Evolutionary conservation across 1,284 basidiomycete species (phyloP).

Genomic region (Cryptococcus deneoformans): DNA sequence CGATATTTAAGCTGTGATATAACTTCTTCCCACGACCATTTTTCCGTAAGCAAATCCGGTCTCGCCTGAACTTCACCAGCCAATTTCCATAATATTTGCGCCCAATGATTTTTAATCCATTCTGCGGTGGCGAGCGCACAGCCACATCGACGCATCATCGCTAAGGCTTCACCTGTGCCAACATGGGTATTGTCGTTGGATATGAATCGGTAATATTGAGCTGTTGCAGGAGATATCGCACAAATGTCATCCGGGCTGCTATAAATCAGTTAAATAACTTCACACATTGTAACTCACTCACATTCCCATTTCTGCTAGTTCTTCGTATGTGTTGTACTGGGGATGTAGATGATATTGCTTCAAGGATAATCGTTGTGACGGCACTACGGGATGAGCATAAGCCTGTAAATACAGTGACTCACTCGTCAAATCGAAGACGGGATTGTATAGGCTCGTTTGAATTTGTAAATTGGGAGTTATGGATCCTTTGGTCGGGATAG

Average conservation of each 20-base stretch:
- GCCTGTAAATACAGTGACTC: slow-evolving; percentile 10
- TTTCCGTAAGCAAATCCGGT: slow-evolving; percentile 59
- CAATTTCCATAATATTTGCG: slow-evolving; percentile 89
- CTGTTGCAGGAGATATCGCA: slow-evolving; percentile 60
- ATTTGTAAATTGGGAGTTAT: neutral
- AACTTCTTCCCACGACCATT: slow-evolving; percentile 78
- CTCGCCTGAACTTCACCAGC: slow-evolving; percentile 74
- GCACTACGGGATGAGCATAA: slow-evolving; percentile 12
- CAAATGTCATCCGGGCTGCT: slow-evolving; percentile 55
- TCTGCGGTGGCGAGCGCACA: slow-evolving; percentile 34
- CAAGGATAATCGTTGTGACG: slow-evolving; percentile 23
- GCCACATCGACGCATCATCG: slow-evolving; percentile 23
- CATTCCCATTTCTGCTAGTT: slow-evolving; percentile 63
- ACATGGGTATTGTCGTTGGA: slow-evolving; percentile 21
- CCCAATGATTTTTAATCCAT: slow-evolving; percentile 96
- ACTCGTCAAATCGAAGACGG: slow-evolving; percentile 45
- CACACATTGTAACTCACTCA: slow-evolving; percentile 47
- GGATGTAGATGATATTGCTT: slow-evolving; percentile 53
- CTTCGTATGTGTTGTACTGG: slow-evolving; percentile 54
- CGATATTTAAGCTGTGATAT: slow-evolving; percentile 81
- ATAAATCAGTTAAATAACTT: neutral
- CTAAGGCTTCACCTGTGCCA: slow-evolving; percentile 27
- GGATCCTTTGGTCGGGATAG: neutral
- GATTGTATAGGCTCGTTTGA: slow-evolving; percentile 1
- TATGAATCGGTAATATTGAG: slow-evolving; percentile 65